Percentiles rank a stretch among this genome's conserved stretches.
These are phyloP conservation scores for Monoraphidium neglectum DNA, from an alignment of 139 green algal species.

Conservation along the genomic window DNA sequence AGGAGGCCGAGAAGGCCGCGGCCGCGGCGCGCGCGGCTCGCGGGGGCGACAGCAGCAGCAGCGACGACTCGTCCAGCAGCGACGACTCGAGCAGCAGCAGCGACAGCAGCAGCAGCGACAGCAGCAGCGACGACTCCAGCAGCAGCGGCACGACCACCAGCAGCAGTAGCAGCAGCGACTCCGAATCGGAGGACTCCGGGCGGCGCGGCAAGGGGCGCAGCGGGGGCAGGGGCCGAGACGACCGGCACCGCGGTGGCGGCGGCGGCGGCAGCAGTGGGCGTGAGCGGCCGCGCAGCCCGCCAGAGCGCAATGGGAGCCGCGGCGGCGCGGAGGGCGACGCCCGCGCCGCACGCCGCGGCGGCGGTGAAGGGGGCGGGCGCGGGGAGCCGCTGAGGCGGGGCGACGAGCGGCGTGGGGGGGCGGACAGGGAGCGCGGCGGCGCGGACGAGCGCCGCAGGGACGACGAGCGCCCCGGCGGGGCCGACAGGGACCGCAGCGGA, in stretches of 20 bases:
- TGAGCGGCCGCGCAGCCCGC: too few species aligned
- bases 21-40: neutral
- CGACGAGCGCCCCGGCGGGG: too few species aligned
- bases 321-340: too few species aligned
- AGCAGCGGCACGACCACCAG: slow-evolving; percentile 25
- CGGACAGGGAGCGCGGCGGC: neutral
- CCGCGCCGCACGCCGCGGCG: neutral
- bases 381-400: too few species aligned
- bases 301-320: too few species aligned
- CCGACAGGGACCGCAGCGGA: too few species aligned
- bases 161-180: slow-evolving; percentile 14
- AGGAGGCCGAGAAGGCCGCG: neutral
- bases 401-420: too few species aligned
- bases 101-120: neutral
- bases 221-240: neutral
- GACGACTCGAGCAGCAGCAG: slow-evolving; percentile 4
- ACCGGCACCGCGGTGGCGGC: neutral
- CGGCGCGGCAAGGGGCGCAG: slow-evolving; percentile 7
- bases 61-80: neutral
- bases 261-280: too few species aligned
- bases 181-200: slow-evolving; percentile 16
- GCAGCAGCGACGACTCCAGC: slow-evolving; percentile 18
- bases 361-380: neutral
- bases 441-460: neutral
- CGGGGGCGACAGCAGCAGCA: slow-evolving; percentile 5